Percentiles rank a stretch among this genome's conserved stretches.
These are phyloP conservation scores for Lichtheimia ornata DNA, from an alignment of 371 early-diverging fungal species.

Conservation along the genomic window DNA sequence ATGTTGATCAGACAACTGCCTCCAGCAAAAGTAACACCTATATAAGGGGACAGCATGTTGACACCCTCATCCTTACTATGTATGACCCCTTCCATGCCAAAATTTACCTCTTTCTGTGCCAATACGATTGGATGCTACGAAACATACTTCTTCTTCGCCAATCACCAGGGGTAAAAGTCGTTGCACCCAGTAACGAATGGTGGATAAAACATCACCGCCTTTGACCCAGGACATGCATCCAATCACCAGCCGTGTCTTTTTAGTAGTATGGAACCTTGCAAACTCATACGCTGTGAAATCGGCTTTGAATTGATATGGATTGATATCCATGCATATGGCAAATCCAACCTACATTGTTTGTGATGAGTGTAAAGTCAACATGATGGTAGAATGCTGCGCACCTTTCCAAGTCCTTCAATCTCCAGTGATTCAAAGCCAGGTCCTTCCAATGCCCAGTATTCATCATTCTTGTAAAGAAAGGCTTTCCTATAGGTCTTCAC, in stretches of 20 bases:
- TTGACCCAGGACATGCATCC: slow-evolving; percentile 78
- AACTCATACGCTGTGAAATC: slow-evolving; percentile 71
- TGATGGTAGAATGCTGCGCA: not conserved
- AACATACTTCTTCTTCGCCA: slow-evolving; percentile 8
- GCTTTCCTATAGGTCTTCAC: slow-evolving; percentile 68
- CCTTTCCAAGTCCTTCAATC: slow-evolving; percentile 51
- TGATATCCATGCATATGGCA: slow-evolving; percentile 86
- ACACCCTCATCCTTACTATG: not conserved
- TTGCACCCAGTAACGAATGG: slow-evolving; percentile 64
- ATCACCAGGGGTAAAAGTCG: slow-evolving; percentile 51
- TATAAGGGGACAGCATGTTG: not conserved
- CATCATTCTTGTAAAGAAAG: slow-evolving; percentile 73
- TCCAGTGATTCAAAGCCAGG: slow-evolving; percentile 57
- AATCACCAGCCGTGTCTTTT: slow-evolving; percentile 50
- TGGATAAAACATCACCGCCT: slow-evolving; percentile 15
- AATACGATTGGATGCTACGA: slow-evolving; percentile 67
- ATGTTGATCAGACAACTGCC: slow-evolving; percentile 53
- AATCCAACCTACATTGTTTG: slow-evolving; percentile 54
- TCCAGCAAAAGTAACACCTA: slow-evolving; percentile 54
- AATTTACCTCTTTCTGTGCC: slow-evolving; percentile 60
- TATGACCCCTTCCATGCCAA: not conserved
- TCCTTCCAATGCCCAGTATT: slow-evolving; percentile 77
- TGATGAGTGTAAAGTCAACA: not conserved
- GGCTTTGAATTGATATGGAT: slow-evolving; percentile 71
- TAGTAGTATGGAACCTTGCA: slow-evolving; percentile 57